Base-by-base conservation (phyloP, 768 basidiomycete genomes). In the Lactarius sp. region DNA sequence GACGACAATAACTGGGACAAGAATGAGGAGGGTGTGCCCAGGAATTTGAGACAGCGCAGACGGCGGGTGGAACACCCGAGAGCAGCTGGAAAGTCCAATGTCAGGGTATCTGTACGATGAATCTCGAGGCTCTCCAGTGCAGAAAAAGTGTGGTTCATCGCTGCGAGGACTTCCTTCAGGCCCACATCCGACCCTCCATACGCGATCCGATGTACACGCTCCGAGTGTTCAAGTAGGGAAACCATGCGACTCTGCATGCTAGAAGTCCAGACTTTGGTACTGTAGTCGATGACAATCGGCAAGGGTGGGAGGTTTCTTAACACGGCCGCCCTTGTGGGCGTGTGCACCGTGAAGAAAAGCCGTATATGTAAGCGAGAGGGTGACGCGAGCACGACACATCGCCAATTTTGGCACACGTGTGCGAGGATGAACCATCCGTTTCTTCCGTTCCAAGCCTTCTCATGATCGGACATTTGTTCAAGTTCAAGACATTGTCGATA, bases 1-100 rank as follows among this genome's bases (percentile, higher is more conserved):
- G 51, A 58, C 9, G 27, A 63, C 10, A 53, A 39, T 33, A 58
- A 18, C 20, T 31, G 10, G 5, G 51, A 52, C 13, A 52, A 14
- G 16, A 18, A 39, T 7, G 7, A 1, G 42, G 20, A 4, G 5
- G 7, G 1, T 20, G 44, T 2, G 16, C 2, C 5, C 1, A 2
- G 0, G 14, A 62, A 42, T 6, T 33, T 22, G n/a, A 63, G 62
- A 9, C 33, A 34, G 41, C 41, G 62, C 27, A 63, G 34, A 37
- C 7, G 13, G 7, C 22, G 41, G 41, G 36, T 34, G 9, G 50
- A 47, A 20, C 39, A 41, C 39, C 12, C 16, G 14, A 41, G 14
- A 13, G 12, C 14, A 8, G 39, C 14, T 13, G 39, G 39, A 41
- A 41, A 1, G 13, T 41, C 5, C 12, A 41, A 41, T 41, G 12